Evolutionary conservation across 2,329 filamentous ascomycete species (phyloP), one percentile per base, ranked within the genome.

Genomic region (Allantophomopsis lycopodina): DNA sequence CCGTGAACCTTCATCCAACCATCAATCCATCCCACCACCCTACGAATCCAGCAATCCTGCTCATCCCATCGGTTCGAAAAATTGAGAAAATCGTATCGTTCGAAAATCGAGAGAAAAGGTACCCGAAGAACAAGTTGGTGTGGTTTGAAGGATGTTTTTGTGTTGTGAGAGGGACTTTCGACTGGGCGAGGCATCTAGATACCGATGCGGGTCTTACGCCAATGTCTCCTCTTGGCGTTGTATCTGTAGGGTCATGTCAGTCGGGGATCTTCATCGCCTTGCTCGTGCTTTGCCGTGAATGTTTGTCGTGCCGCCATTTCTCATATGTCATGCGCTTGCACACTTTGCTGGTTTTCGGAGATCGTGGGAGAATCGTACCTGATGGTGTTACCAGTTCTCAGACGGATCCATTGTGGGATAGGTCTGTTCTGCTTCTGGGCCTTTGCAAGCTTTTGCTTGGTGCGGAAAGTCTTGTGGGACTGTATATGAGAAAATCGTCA

Each of bases 381-480:
- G 75, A 98, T 95, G 71, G 88, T 95, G 81, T 98, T 98, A 70
- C 80, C 83, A 60, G 91, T 96, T 68, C 89, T 83, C 63, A 98
- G 80, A 66, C 91, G 83, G 67, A 98, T 96, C 91, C 91, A 98
- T 78, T 98, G 91, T 55, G 91, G 91, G 66, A 98, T 95, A 59
- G 91, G 91, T 67, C 91, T 83, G 83, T 98, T 98, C 78, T 96
- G 89, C 81, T 94, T 96, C 79, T 96, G 89, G 66, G 91, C 91
- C 79, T 89, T 95, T 65, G 91, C 91, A 75, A 98, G 87, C 91
- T 98, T 98, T 72, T 93, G 83, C 88, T 98, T 98, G 72, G 88
- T 95, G 68, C 88, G 84, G 87, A 98, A 98, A 66, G 88, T 85
- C 83, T 98, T 98, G 76, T 98, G 87, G 82, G 83, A 89, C 89